phyloP scores from a whole-genome alignment of 2,329 filamentous ascomycete species.

The Didymella pomorum region DNA sequence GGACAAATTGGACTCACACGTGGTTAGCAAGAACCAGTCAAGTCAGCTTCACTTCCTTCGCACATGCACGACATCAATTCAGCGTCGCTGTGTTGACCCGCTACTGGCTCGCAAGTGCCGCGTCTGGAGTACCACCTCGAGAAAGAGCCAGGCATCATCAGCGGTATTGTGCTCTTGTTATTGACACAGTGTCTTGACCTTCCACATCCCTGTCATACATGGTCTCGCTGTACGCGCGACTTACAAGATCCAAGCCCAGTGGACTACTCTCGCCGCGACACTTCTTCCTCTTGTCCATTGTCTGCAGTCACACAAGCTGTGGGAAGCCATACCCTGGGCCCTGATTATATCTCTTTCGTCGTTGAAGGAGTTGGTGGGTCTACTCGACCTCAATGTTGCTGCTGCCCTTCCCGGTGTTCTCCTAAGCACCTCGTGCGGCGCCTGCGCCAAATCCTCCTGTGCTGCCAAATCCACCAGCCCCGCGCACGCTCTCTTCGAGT shows the following conservation, averaged over 20 bases:
- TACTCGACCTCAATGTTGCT: not conserved
- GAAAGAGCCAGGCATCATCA: too few species aligned
- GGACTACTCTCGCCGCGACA: not conserved
- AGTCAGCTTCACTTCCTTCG: too few species aligned
- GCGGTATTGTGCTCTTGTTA: too few species aligned
- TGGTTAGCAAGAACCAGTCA: too few species aligned
- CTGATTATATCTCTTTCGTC: not conserved
- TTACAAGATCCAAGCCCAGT: not conserved
- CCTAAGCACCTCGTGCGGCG: constrained; percentile 6
- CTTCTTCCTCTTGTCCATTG: not conserved
- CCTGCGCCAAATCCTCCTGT: constrained; percentile 48
- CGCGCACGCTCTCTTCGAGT: constrained; percentile 88
- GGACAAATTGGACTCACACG: too few species aligned
- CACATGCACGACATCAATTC: too few species aligned
- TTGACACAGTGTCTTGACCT: too few species aligned
- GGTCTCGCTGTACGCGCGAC: too few species aligned
- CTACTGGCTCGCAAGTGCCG: too few species aligned
- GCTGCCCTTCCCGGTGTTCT: not conserved
- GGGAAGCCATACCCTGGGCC: not conserved
- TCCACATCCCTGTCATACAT: too few species aligned
- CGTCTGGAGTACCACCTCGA: too few species aligned
- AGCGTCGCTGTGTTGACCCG: too few species aligned
- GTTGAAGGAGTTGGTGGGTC: not conserved
- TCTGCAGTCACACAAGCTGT: not conserved
- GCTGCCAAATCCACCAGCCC: constrained; percentile 70